Conservation (phyloP, 352 stramenopile species). For the Thraustochytrium striatum region DNA sequence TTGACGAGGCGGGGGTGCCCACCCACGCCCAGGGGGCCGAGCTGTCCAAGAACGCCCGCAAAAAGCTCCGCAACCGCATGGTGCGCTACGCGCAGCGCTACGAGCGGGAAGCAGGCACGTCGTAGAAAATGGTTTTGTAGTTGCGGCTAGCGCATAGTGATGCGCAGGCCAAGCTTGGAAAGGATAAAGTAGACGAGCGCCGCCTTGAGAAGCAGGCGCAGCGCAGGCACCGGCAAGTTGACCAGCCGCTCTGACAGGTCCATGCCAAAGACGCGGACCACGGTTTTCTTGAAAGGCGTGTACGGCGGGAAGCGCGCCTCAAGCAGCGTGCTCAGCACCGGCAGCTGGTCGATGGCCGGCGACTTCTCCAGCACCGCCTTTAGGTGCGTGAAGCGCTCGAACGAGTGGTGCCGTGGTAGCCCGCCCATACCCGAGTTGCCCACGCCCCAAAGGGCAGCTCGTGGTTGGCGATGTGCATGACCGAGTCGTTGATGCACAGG, state of each 20-base stretch:
- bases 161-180: no score
- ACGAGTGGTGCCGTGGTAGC: conserved; percentile 55
- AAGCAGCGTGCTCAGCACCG: conserved; percentile 22
- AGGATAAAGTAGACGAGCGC: no score
- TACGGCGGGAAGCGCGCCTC: conserved; percentile 22
- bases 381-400: conserved; percentile 33
- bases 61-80: conserved; percentile 93
- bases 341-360: background rate
- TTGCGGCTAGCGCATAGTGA: no score
- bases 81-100: no score
- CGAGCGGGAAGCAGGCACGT: no score
- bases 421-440: conserved; percentile 70
- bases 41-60: conserved; percentile 79
- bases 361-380: conserved; percentile 39
- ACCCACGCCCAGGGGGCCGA: conserved; percentile 53
- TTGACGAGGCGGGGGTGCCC: conserved; percentile 57
- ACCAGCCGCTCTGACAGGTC: background rate
- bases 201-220: background rate
- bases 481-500: conserved; percentile 65
- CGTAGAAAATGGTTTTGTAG: no score
- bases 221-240: background rate
- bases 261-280: background rate
- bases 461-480: conserved; percentile 63
- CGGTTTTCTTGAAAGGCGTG: conserved; percentile 18
- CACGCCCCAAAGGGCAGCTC: conserved; percentile 72